Evolutionary conservation across 306 rosid genomes (phyloP).

Genomic region (Cucumis hystrix): DNA sequence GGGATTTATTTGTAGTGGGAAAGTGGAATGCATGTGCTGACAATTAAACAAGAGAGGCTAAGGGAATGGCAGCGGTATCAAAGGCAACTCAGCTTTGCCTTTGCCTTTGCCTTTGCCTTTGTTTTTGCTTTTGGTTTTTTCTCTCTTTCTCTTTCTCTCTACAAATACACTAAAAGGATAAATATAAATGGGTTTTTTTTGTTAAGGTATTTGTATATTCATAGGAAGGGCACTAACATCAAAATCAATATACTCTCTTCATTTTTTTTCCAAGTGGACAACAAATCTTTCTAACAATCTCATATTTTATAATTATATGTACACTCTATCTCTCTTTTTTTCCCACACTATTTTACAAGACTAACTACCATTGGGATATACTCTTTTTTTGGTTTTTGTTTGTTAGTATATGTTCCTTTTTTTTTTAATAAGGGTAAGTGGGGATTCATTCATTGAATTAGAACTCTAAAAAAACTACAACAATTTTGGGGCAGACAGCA

Average conservation of each 20-base stretch:
- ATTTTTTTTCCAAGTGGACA: not conserved
- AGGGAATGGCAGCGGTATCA: conserved; percentile 66
- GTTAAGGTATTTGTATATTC: conserved; percentile 5
- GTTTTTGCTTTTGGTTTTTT: too few species aligned
- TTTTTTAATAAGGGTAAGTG: not conserved
- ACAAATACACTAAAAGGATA: not conserved
- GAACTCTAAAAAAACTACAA: not conserved
- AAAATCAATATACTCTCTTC: not conserved
- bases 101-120: not conserved
- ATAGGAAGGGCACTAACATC: not conserved
- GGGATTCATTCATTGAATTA: not conserved
- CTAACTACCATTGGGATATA: not conserved
- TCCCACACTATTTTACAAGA: not conserved
- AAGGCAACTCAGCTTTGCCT: conserved; percentile 73
- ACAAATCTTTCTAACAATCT: not conserved
- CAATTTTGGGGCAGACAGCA: not conserved
- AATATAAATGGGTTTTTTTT: not conserved
- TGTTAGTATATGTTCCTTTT: not conserved
- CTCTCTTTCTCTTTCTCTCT: conserved; percentile 3
- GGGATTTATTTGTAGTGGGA: conserved; percentile 62
- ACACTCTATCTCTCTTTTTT: not conserved
- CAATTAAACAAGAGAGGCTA: conserved; percentile 31
- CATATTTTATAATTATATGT: not conserved
- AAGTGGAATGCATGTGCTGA: conserved; percentile 99
- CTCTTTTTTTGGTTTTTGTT: not conserved